Evolutionary conservation across 1,284 basidiomycete species (phyloP).

Genomic region (Rhodotorula sp.): DNA sequence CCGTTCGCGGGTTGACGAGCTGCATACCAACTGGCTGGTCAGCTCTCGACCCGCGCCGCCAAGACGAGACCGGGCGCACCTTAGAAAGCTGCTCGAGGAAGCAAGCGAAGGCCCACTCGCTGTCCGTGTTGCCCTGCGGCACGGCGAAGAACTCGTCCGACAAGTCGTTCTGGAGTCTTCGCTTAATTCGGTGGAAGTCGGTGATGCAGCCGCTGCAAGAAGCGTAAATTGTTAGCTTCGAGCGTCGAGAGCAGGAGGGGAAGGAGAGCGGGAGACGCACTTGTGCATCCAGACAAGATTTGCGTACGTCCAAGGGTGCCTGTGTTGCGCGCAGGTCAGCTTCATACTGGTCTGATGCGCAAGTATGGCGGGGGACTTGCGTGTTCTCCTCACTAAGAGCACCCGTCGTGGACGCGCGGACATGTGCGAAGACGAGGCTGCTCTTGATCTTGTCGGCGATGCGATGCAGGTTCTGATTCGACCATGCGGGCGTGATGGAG

Average conservation of each 20-base stretch:
- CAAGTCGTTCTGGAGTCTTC: slow-evolving; percentile 68
- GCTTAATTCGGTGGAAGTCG: slow-evolving; percentile 76
- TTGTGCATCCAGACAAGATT: slow-evolving; percentile 87
- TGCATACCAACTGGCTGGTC: slow-evolving; percentile 48
- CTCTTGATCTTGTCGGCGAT: slow-evolving; percentile 94
- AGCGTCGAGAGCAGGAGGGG: neutral
- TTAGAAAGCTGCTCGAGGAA: slow-evolving; percentile 68
- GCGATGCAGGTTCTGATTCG: slow-evolving; percentile 83
- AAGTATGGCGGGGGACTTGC: slow-evolving; percentile 55
- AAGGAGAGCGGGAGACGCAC: slow-evolving; percentile 55
- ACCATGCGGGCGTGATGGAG: slow-evolving; percentile 67
- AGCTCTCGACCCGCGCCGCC: neutral
- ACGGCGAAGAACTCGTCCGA: slow-evolving; percentile 80
- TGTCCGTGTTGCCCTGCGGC: slow-evolving; percentile 88
- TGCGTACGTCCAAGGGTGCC: slow-evolving; percentile 34
- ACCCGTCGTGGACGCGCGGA: slow-evolving; percentile 41
- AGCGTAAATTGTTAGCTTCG: neutral
- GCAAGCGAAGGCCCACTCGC: slow-evolving; percentile 89
- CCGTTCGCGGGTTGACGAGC: slow-evolving; percentile 76
- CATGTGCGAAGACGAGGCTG: slow-evolving; percentile 71
- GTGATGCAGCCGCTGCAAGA: slow-evolving; percentile 59
- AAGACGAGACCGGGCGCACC: slow-evolving; percentile 53
- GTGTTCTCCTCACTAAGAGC: slow-evolving; percentile 85
- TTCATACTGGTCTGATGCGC: neutral
- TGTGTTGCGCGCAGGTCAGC: neutral